These are phyloP conservation scores for Globisporangium yorkense DNA, from an alignment of 352 stramenopile genomes.

Conservation along the genomic window DNA sequence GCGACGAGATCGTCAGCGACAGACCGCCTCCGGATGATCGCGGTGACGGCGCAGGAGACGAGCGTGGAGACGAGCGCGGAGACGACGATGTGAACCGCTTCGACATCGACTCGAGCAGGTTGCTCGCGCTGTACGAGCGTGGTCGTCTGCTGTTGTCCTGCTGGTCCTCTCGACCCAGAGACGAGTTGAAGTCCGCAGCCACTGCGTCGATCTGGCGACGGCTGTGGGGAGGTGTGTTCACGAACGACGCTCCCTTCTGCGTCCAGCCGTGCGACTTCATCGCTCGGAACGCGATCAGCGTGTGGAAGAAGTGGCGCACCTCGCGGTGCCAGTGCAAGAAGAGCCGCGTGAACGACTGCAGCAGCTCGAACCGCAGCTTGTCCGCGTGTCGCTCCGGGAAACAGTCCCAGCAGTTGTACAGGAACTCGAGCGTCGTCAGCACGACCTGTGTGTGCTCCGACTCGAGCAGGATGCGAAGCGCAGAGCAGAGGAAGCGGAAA, in stretches of 20 bases:
- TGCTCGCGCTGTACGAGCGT: constrained; percentile 80
- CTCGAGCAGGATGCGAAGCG: constrained; percentile 71
- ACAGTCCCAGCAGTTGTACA: constrained; percentile 89
- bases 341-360: constrained; percentile 70
- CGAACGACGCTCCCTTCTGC: constrained; percentile 77
- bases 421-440: constrained; percentile 80
- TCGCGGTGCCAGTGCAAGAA: constrained; percentile 88
- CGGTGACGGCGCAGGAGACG: constrained; percentile 54
- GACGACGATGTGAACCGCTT: constrained; percentile 76
- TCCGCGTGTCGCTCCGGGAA: constrained; percentile 86
- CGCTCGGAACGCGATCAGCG: constrained; percentile 74
- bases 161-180: constrained; percentile 60
- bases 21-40: constrained; percentile 32
- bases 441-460: constrained; percentile 86
- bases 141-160: constrained; percentile 45
- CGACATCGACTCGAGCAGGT: constrained; percentile 75
- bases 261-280: constrained; percentile 87
- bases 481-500: constrained; percentile 80
- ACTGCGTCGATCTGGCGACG: constrained; percentile 85
- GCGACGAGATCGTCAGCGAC: constrained; percentile 74
- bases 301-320: constrained; percentile 85
- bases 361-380: constrained; percentile 77
- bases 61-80: constrained; percentile 53
- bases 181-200: constrained; percentile 82
- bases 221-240: constrained; percentile 83